A percentile compares a stretch with the other conserved stretches of the same genome.
Conservation (phyloP, 2,329 filamentous ascomycete species). For the Aspergillus bombycis region DNA sequence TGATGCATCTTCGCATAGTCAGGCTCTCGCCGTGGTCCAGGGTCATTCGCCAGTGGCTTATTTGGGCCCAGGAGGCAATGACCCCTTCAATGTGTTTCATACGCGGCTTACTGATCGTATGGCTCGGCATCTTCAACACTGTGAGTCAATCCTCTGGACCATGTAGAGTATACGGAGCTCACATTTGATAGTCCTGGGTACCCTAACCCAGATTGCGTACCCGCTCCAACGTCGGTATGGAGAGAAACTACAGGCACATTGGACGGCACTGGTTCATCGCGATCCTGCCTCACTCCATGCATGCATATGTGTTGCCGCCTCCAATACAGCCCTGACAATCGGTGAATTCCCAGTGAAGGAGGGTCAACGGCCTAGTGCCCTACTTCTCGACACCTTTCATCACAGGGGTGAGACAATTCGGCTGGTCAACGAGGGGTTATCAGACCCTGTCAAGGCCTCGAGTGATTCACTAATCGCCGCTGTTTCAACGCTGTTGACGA, state of each 20-base stretch:
- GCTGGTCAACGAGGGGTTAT: constrained; percentile 42
- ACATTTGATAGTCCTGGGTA: constrained; percentile 35
- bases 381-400: constrained; percentile 42
- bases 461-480: constrained; percentile 45
- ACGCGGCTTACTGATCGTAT: constrained; percentile 41
- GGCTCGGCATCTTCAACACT: constrained; percentile 41
- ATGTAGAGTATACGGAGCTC: constrained; percentile 1
- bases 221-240: constrained; percentile 40
- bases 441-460: constrained; percentile 40
- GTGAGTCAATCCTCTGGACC: constrained; percentile 27
- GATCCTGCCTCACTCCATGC: constrained; percentile 42
- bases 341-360: constrained; percentile 40
- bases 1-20: constrained; percentile 17
- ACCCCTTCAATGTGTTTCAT: constrained; percentile 41
- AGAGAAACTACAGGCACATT: constrained; percentile 39
- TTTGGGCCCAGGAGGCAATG: constrained; percentile 36
- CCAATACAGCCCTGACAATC: constrained; percentile 37
- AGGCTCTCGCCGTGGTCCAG: constrained; percentile 10
- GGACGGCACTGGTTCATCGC: constrained; percentile 38
- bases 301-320: constrained; percentile 41
- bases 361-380: constrained; percentile 31
- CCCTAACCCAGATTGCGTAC: constrained; percentile 40
- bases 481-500: constrained; percentile 42
- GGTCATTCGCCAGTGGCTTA: constrained; percentile 28
- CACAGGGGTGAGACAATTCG: constrained; percentile 44